Conservation (phyloP, 305 asterid genomes). For the Lippia alba region DNA sequence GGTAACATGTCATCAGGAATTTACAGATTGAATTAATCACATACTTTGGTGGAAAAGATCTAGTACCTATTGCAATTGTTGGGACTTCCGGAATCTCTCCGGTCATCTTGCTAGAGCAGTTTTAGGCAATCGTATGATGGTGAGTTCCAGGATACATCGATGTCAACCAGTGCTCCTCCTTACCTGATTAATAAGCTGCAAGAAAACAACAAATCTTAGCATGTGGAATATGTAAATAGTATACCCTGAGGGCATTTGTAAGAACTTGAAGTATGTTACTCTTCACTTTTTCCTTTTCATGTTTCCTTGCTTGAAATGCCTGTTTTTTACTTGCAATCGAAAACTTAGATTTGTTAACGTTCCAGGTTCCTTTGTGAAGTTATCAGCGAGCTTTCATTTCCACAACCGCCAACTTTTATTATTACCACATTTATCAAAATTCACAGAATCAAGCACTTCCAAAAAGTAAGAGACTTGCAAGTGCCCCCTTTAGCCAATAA, state of each 20-base stretch:
- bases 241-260: background rate
- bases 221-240: constrained; percentile 11
- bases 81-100: constrained; percentile 13
- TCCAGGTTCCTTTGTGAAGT: no score
- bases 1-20: background rate
- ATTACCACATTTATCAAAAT: no score
- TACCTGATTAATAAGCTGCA: constrained; percentile 52
- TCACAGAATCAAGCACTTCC: no score
- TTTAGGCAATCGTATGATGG: constrained; percentile 5
- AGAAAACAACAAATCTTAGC: constrained; percentile 5
- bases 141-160: no score
- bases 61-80: constrained; percentile 32
- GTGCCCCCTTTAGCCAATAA: background rate
- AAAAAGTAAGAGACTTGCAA: no score
- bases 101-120: background rate
- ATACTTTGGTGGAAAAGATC: constrained; percentile 4
- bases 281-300: no score
- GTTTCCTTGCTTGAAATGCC: no score
- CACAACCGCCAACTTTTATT: no score
- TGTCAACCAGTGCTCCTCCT: constrained; percentile 42
- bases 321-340: no score
- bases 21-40: background rate
- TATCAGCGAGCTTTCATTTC: no score
- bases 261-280: background rate
- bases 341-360: no score